These are phyloP conservation scores for Naganishia antarctica DNA, from an alignment of 768 basidiomycete species.

Conservation along the genomic window DNA sequence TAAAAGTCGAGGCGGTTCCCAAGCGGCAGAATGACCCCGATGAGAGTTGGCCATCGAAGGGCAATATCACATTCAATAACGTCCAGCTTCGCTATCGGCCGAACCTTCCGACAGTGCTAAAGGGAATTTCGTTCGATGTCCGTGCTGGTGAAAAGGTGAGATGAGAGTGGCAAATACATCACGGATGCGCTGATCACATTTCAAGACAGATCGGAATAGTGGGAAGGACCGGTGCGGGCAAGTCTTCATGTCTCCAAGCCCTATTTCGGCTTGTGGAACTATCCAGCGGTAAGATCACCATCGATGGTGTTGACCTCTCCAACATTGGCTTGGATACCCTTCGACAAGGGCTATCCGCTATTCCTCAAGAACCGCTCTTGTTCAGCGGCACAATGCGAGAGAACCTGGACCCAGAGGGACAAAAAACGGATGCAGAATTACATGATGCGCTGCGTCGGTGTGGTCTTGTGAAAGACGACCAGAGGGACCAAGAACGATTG, in stretches of 20 bases:
- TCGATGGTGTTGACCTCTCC: conserved; percentile 52
- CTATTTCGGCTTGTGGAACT: conserved; percentile 62
- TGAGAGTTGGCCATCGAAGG: conserved; percentile 66
- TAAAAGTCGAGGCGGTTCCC: conserved; percentile 66
- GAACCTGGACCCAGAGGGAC: conserved; percentile 58
- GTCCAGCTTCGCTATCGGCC: conserved; percentile 63
- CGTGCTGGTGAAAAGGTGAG: conserved; percentile 75
- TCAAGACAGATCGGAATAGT: conserved; percentile 58
- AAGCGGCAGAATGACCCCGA: conserved; percentile 54
- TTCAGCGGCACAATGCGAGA: conserved; percentile 51
- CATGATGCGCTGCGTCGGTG: conserved; percentile 61
- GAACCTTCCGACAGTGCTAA: conserved; percentile 74
- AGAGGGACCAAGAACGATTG: conserved; percentile 49
- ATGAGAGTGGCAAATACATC: no score
- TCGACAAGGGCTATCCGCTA: conserved; percentile 42
- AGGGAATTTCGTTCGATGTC: conserved; percentile 65
- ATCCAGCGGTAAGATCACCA: conserved; percentile 56
- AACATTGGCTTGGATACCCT: conserved; percentile 59
- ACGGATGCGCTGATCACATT: no score
- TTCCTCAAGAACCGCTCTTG: conserved; percentile 64
- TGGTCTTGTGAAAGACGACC: conserved; percentile 50
- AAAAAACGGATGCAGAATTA: conserved; percentile 60
- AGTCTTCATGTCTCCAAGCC: conserved; percentile 51
- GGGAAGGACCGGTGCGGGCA: conserved; percentile 56
- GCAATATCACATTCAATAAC: conserved; percentile 68